Evolutionary conservation across 2,329 filamentous ascomycete genomes (phyloP), one percentile per base, ranked within the genome.

Genomic region (Aplosporella prunicola): DNA sequence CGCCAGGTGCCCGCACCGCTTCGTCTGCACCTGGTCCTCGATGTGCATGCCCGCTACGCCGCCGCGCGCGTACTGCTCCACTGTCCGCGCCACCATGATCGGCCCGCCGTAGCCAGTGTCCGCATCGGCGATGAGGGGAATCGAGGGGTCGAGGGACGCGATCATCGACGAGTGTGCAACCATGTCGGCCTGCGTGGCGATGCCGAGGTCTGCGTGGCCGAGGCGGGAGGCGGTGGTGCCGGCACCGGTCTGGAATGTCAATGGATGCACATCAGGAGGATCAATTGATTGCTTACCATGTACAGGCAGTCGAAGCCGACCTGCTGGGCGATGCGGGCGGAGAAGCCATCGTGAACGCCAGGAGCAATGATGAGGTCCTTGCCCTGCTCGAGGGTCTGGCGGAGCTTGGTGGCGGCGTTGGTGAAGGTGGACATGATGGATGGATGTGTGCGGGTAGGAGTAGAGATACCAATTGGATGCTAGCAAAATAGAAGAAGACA

Each of bases 261-360:
- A 25, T 27, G 26, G 15, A 32, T n/a, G 22, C 20, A 27, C 11
- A 33, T 8, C 11, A 9, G 17, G 27, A 8, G 16, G 3, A 22
- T 18, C 9, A 42, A n/a, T n/a, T 28, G 13, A 24, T 9, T 3
- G 11, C 63, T 29, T 58, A 78, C 76, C 78, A 82, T 82, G 60
- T 82, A 82, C 25, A 82, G 53, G 39, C 66, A 70, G 31, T 80
- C 70, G 42, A 80, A 80, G 5, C 76, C 77, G n/a, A 73, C 63
- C 27, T 67, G 61, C 15, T 80, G 62, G 1, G 77, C 76, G 40
- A 82, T 70, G 1, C 78, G 65, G 0, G 78, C 76, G 2, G 74
- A 76, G 38, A 80, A 68, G 9, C 78, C 78, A 62, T 83, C 78
- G 50, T 80, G 80, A 2, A 82, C 77, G 20, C 78, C 78, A 0